Base-by-base conservation (phyloP, 2,329 filamentous ascomycete genomes). In the Aspergillus unguis region DNA sequence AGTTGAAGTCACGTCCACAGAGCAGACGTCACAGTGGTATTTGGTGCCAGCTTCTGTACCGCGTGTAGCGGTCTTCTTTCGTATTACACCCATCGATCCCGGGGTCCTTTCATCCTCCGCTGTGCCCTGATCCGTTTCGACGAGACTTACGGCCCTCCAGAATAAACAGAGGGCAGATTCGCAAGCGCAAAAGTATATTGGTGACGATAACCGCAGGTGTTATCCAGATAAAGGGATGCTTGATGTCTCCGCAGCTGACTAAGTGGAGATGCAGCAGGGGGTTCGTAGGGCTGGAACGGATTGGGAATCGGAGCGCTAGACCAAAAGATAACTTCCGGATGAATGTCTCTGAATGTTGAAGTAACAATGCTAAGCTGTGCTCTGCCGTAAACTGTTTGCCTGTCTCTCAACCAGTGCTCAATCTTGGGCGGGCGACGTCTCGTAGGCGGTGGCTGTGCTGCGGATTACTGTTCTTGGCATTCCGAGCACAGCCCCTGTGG, bases 21-120 rank as follows among this genome's bases (percentile, higher is more conserved):
- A 95, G 72, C 94, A 99, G 54, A 95, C 87, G 72, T 99, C 95
- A 77, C 94, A 99, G 60, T 97, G 90, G 71, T 95, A 99, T 71
- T 97, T 96, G 31, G 91, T 88, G 58, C 89, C 89, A 44, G 88
- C 91, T 69, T 96, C 90, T 47, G 87, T 90, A 58, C 89, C 90
- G 67, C 89, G 82, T 50, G 86, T 85, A 61, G 88, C 88, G 55
- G 90, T 94, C 78, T 96, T 96, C 80, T 96, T 96, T 70, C 92
- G 88, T 71, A 96, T 96, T 66, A 96, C 88, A 63, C 91, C 92
- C 92, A 96, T 96, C 61, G 62, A 67, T 62, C 54, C 61, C 59
- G 66, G 61, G 53, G 58, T 62, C 57, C 61, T 67, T 61, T 71
- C 72, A 75, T 75, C 67, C 66, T 75, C 68, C 62, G 58, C 59